Evolutionary conservation across 129 eudicot species (phyloP).

Genomic region (Chrysanthemum seticuspe): DNA sequence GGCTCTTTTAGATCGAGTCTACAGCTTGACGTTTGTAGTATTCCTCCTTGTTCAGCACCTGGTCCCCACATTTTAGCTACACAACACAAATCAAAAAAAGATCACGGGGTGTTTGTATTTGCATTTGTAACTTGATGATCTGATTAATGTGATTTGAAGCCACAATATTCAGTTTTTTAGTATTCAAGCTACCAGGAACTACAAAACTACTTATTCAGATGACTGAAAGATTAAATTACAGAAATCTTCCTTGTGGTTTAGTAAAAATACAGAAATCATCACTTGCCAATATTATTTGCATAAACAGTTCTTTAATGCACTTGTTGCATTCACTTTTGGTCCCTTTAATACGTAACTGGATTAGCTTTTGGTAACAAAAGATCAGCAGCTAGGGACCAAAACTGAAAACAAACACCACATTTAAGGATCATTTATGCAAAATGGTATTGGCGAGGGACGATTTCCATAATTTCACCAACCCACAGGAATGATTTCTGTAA

Average conservation of each 20-base stretch:
- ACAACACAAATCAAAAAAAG: conserved; percentile 14
- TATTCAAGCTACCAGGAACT: not conserved
- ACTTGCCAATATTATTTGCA: too few species aligned
- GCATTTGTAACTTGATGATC: not conserved
- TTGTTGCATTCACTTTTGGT: too few species aligned
- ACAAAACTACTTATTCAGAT: not conserved
- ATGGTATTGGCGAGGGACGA: too few species aligned
- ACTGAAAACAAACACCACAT: too few species aligned
- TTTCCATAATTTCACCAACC: not conserved
- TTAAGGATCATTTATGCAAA: too few species aligned
- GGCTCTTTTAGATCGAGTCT: conserved; percentile 92
- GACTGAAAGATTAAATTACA: too few species aligned
- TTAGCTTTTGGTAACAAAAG: too few species aligned
- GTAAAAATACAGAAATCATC: too few species aligned
- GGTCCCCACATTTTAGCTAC: conserved; percentile 96
- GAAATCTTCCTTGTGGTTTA: too few species aligned
- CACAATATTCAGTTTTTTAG: not conserved
- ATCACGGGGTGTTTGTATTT: not conserved
- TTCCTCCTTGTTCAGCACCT: conserved; percentile 96
- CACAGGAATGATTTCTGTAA: not conserved
- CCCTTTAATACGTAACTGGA: too few species aligned
- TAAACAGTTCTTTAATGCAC: too few species aligned
- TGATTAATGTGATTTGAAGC: not conserved
- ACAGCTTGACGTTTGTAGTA: conserved; percentile 82
- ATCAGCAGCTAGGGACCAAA: too few species aligned